Conservation (phyloP, 768 basidiomycete genomes). For the Astraeus odoratus region DNA sequence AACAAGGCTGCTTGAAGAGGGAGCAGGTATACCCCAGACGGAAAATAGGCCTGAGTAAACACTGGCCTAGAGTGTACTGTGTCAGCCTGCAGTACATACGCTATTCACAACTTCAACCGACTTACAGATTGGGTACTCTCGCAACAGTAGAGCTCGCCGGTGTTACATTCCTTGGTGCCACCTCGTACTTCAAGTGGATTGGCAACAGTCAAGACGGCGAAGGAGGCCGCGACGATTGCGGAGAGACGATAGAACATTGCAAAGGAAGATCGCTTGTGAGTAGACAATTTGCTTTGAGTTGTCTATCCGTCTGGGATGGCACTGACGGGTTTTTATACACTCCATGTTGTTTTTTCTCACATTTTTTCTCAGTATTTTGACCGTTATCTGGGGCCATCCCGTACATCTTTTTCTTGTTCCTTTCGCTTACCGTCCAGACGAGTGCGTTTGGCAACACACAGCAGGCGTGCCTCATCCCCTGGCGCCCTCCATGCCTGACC, state of each 20-base stretch:
- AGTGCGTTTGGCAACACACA: too few species aligned
- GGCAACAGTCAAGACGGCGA: background rate
- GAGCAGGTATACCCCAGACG: background rate
- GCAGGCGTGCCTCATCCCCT: too few species aligned
- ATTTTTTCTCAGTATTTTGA: too few species aligned
- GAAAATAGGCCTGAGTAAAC: background rate
- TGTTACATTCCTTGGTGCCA: background rate
- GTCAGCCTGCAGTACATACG: background rate
- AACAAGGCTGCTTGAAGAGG: background rate
- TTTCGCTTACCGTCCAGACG: too few species aligned
- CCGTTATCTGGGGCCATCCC: too few species aligned
- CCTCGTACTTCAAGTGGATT: background rate
- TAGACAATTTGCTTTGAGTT: background rate
- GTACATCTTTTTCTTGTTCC: too few species aligned
- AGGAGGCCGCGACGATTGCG: background rate
- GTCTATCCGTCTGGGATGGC: background rate
- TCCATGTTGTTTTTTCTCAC: background rate
- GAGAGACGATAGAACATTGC: background rate
- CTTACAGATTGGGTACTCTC: background rate
- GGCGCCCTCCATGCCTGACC: too few species aligned
- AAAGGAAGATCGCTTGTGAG: background rate
- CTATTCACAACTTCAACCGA: background rate
- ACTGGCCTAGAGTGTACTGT: background rate
- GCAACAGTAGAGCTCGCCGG: background rate
- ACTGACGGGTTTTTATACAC: background rate